Conservation (phyloP, 495 filamentous ascomycete species). For the Parmelia sp. region DNA sequence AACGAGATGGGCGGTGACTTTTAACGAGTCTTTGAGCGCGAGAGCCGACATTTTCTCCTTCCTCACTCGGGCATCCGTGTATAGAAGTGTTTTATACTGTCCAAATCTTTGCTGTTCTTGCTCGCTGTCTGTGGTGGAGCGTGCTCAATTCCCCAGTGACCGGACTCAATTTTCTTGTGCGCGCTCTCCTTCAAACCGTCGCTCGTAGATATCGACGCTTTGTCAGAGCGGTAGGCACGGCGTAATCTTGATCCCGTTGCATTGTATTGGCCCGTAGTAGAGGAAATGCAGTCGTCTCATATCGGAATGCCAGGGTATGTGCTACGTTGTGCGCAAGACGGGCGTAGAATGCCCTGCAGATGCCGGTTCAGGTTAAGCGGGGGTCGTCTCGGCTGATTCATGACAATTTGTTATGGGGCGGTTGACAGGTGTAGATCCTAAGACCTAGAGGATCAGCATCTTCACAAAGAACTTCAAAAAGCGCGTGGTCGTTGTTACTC, state of each 20-base stretch:
- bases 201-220: background rate
- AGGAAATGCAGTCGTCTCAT: background rate
- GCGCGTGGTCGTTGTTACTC: background rate
- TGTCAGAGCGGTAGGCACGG: background rate
- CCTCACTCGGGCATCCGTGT: background rate
- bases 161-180: background rate
- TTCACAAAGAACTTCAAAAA: background rate
- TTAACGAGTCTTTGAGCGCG: background rate
- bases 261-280: background rate
- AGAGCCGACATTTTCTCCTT: background rate
- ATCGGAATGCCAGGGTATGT: background rate
- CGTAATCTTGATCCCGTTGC: background rate
- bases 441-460: conserved; percentile 3
- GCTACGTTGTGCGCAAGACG: conserved; percentile 6
- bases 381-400: conserved; percentile 12
- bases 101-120: background rate
- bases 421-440: conserved; percentile 4
- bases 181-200: background rate
- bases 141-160: no score
- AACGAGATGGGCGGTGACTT: background rate
- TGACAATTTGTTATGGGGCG: conserved; percentile 12
- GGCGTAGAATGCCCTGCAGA: conserved; percentile 6
- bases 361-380: conserved; percentile 12
- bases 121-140: background rate
- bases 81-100: background rate